A percentile compares a stretch with the other conserved stretches of the same genome.
These are phyloP conservation scores for Fagopyrum homotropicum DNA, from an alignment of 148 eudicot genomes.

Conservation along the genomic window DNA sequence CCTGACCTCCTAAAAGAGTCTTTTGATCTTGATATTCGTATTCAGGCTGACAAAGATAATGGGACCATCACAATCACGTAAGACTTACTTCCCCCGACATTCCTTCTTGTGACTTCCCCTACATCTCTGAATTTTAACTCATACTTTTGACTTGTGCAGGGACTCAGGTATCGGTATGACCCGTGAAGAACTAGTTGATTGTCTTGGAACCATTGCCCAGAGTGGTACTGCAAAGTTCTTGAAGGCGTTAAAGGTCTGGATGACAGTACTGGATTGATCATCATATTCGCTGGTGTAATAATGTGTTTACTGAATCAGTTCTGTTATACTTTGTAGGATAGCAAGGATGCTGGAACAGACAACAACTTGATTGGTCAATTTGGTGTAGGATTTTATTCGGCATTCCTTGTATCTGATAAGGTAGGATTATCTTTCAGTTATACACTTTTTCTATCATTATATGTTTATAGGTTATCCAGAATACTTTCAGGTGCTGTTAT, in stretches of 20 bases:
- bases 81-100: constrained; percentile 13
- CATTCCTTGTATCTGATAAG: constrained; percentile 91
- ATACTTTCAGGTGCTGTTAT: background rate
- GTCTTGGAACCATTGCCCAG: constrained; percentile 97
- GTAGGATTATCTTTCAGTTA: constrained; percentile 25
- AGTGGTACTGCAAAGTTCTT: constrained; percentile 99
- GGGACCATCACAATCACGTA: constrained; percentile 90
- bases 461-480: background rate
- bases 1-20: constrained; percentile 57
- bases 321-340: constrained; percentile 50
- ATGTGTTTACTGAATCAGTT: background rate
- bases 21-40: constrained; percentile 81
- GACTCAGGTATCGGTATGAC: constrained; percentile 99
- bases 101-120: background rate
- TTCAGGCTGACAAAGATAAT: constrained; percentile 73
- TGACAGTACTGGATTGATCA: background rate
- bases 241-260: constrained; percentile 68
- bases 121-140: background rate
- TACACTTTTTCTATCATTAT: background rate
- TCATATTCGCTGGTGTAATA: background rate
- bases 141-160: constrained; percentile 28
- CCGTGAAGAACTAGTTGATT: constrained; percentile 82
- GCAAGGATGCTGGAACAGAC: constrained; percentile 84
- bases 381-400: constrained; percentile 98
- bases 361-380: constrained; percentile 96